Conservation (phyloP, 2,329 filamentous ascomycete species). For the Gremmenia infestans region DNA sequence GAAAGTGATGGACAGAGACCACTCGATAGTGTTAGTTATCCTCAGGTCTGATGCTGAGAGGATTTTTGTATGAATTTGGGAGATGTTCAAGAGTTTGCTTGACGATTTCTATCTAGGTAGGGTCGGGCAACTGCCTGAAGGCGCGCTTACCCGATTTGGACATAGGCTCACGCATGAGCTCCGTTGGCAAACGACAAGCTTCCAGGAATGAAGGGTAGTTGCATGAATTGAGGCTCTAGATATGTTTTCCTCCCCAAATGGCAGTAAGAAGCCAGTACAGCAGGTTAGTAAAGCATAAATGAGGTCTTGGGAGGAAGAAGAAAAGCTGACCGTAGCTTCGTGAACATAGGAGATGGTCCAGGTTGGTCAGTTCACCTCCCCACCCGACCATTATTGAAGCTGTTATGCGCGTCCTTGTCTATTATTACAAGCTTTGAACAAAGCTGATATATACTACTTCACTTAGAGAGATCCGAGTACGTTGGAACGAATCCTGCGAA, state of each 20-base stretch:
- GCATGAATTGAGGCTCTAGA: conserved; percentile 10
- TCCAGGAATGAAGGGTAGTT: neutral
- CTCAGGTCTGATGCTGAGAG: too few species aligned
- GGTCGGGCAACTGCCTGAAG: neutral
- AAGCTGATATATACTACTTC: conserved; percentile 15
- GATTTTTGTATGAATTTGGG: too few species aligned
- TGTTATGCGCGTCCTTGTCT: neutral
- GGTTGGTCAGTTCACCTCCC: conserved; percentile 71
- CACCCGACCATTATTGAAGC: neutral
- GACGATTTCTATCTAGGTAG: too few species aligned
- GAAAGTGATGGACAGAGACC: too few species aligned
- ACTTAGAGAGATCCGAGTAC: conserved; percentile 58
- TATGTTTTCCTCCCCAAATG: conserved; percentile 61
- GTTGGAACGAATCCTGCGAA: conserved; percentile 27
- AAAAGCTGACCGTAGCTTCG: conserved; percentile 16
- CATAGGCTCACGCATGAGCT: neutral
- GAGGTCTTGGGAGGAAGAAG: conserved; percentile 10
- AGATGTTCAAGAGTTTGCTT: too few species aligned
- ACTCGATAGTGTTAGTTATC: too few species aligned
- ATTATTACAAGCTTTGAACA: conserved; percentile 5
- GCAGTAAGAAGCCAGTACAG: conserved; percentile 64
- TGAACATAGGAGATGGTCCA: conserved; percentile 90
- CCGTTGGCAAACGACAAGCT: neutral
- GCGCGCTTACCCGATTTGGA: neutral
- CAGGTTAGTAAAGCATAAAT: conserved; percentile 51